phyloP scores from a whole-genome alignment of 495 filamentous ascomycete genomes.

The Penicillium chermesinum region DNA sequence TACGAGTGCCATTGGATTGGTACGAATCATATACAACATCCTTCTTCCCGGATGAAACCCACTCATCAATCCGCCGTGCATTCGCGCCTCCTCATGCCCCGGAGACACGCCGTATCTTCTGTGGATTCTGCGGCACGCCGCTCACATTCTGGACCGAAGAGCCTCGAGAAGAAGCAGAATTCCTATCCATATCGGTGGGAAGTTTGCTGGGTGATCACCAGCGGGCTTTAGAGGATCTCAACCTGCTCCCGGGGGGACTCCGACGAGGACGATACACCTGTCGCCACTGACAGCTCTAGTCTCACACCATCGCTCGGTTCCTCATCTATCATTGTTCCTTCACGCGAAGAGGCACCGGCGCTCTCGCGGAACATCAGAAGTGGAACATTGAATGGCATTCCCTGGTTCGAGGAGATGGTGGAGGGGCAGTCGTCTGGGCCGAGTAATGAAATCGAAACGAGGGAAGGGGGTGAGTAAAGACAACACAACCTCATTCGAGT shows the following conservation, averaged over 20 bases:
- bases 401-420: constrained; percentile 81
- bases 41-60: constrained; percentile 74
- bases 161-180: constrained; percentile 62
- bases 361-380: constrained; percentile 26
- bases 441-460: constrained; percentile 56
- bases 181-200: constrained; percentile 68
- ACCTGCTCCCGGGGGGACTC: constrained; percentile 52
- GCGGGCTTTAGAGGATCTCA: constrained; percentile 60
- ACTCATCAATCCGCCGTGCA: constrained; percentile 60
- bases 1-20: constrained; percentile 73
- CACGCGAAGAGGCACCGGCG: constrained; percentile 10
- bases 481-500: constrained; percentile 62
- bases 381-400: constrained; percentile 49
- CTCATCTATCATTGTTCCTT: constrained; percentile 20
- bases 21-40: constrained; percentile 66
- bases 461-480: constrained; percentile 48
- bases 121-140: constrained; percentile 83
- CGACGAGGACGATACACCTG: constrained; percentile 32
- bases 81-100: constrained; percentile 59
- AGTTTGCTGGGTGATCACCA: constrained; percentile 64
- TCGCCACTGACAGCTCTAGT: constrained; percentile 9
- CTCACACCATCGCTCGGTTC: constrained; percentile 6
- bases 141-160: constrained; percentile 75
- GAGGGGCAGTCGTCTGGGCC: constrained; percentile 67
- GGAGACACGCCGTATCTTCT: constrained; percentile 68